Evolutionary conservation across 2,329 filamentous ascomycete genomes (phyloP).

Genomic region (Chaetomium globosum): DNA sequence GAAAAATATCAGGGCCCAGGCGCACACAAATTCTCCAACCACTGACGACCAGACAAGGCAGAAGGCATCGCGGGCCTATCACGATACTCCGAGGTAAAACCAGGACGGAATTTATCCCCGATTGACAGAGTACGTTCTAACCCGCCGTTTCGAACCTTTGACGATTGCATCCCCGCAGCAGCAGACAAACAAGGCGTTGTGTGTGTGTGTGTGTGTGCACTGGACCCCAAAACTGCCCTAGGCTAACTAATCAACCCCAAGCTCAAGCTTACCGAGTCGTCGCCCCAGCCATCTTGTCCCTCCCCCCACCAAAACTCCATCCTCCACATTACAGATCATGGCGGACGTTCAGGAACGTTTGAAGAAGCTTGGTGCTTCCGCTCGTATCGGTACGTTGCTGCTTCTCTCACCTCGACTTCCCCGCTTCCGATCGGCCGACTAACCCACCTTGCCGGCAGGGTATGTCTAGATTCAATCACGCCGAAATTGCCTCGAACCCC

Average conservation of each 20-base stretch:
- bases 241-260: slow-evolving; percentile 33
- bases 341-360: slow-evolving; percentile 61
- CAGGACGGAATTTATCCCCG: slow-evolving; percentile 29
- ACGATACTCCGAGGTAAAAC: slow-evolving; percentile 31
- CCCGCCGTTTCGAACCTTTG: slow-evolving; percentile 18
- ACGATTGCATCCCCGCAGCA: slow-evolving; percentile 11
- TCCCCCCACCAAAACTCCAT: slow-evolving; percentile 30
- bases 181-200: slow-evolving; percentile 6
- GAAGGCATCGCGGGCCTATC: slow-evolving; percentile 36
- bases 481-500: slow-evolving; percentile 18
- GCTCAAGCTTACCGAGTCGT: slow-evolving; percentile 36
- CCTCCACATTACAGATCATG: slow-evolving; percentile 49
- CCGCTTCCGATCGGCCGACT: slow-evolving; percentile 30
- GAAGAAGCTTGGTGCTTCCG: slow-evolving; percentile 60
- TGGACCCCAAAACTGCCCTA: slow-evolving; percentile 25
- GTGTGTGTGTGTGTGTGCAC: slow-evolving; percentile 17
- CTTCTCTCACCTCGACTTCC: slow-evolving; percentile 17
- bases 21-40: slow-evolving; percentile 41
- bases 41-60: slow-evolving; percentile 33
- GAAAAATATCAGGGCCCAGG: slow-evolving; percentile 38
- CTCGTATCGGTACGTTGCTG: slow-evolving; percentile 67
- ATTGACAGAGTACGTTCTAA: slow-evolving; percentile 34
- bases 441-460: slow-evolving; percentile 37
- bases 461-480: slow-evolving; percentile 35
- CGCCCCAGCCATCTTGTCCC: slow-evolving; percentile 18